Evolutionary conservation across 83 land plant genomes (phyloP).

Genomic region (Picea mariana): DNA sequence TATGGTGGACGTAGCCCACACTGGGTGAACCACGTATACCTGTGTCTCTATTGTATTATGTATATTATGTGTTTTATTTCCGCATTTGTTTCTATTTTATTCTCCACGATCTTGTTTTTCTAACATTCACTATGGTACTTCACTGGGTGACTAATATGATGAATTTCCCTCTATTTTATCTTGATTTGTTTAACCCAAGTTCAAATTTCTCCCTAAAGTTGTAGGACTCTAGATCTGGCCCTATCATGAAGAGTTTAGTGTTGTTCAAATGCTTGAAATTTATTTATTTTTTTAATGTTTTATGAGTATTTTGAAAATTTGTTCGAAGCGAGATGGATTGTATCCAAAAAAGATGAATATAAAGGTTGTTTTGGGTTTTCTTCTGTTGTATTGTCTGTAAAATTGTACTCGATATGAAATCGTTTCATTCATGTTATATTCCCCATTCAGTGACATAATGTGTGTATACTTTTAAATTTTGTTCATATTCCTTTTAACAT

Average conservation of each 20-base stretch:
- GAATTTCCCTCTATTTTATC: background rate
- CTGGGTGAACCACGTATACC: no score
- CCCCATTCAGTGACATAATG: no score
- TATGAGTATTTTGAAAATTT: slow-evolving; percentile 67
- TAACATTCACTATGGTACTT: no score
- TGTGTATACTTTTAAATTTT: background rate
- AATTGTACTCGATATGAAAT: no score
- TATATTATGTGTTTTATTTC: no score
- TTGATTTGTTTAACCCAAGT: background rate
- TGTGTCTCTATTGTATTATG: no score
- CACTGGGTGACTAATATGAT: background rate
- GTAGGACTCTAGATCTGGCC: background rate
- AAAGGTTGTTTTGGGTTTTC: slow-evolving; percentile 21
- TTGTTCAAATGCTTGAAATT: background rate
- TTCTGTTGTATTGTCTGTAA: no score
- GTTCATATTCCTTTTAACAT: no score
- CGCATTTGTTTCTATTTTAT: no score
- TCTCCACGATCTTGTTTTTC: no score
- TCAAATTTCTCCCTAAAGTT: background rate
- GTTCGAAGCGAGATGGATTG: slow-evolving; percentile 35
- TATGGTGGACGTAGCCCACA: no score
- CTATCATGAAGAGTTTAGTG: background rate
- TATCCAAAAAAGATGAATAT: slow-evolving; percentile 34
- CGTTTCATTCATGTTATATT: background rate
- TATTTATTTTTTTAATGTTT: slow-evolving; percentile 29